phyloP scores from a whole-genome alignment of 768 basidiomycete genomes.

The Xerocomus brunneocitrinus region DNA sequence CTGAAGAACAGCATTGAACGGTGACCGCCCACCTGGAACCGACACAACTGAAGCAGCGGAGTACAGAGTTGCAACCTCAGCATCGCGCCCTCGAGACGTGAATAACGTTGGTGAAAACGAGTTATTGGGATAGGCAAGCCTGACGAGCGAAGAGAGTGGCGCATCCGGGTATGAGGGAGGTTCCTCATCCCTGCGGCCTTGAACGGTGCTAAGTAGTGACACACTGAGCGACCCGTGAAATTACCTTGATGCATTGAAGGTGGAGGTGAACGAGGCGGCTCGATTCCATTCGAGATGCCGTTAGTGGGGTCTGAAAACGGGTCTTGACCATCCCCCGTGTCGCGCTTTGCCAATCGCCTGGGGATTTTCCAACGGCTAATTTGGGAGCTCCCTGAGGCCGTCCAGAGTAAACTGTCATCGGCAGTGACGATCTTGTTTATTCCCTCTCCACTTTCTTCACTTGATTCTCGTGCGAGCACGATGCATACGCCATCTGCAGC shows the following conservation, averaged over 20 bases:
- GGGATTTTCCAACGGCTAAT: conserved; percentile 78
- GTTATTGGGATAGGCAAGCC: conserved; percentile 64
- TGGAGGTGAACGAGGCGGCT: conserved; percentile 14
- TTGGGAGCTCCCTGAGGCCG: conserved; percentile 77
- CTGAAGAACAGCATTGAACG: conserved; percentile 34
- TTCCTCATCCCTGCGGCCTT: conserved; percentile 21
- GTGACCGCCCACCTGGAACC: conserved; percentile 45
- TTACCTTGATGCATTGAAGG: conserved; percentile 20
- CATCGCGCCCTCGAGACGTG: conserved; percentile 46
- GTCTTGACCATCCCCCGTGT: conserved; percentile 13
- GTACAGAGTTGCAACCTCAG: conserved; percentile 81
- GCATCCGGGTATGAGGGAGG: conserved; percentile 50
- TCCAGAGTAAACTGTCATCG: conserved; percentile 87
- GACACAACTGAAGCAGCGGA: conserved; percentile 81
- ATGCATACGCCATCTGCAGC: conserved; percentile 88
- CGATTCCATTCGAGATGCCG: conserved; percentile 11
- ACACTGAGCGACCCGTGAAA: background rate
- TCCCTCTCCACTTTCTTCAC: conserved; percentile 48
- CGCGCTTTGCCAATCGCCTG: conserved; percentile 33
- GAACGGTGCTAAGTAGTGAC: conserved; percentile 8
- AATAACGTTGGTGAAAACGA: conserved; percentile 43
- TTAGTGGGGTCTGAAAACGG: conserved; percentile 12
- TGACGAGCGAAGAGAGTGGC: conserved; percentile 66
- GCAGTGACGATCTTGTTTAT: conserved; percentile 80
- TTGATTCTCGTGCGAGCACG: conserved; percentile 68